A percentile compares a stretch with the other conserved stretches of the same genome.
Evolutionary conservation across 768 basidiomycete species (phyloP).

Genomic region (Suillus occidentalis): DNA sequence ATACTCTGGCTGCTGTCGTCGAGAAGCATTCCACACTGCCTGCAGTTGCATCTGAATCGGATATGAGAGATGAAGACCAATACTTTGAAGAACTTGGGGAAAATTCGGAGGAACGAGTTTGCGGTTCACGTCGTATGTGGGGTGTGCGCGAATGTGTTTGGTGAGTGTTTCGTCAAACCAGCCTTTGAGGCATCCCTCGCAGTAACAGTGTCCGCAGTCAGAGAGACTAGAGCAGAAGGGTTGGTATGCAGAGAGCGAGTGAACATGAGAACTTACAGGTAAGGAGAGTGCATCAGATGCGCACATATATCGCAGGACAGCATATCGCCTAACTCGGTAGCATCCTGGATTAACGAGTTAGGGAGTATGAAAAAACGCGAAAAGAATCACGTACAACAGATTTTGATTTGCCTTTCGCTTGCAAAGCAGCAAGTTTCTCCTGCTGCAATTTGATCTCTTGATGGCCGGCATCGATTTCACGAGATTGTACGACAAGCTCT

Average conservation of each 20-base stretch:
- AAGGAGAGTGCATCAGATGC: slow-evolving; percentile 63
- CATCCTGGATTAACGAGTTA: slow-evolving; percentile 32
- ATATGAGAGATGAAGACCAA: slow-evolving; percentile 7
- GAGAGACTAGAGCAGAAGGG: slow-evolving; percentile 43
- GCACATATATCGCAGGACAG: slow-evolving; percentile 67
- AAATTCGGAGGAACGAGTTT: slow-evolving; percentile 19
- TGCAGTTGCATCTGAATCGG: slow-evolving; percentile 20
- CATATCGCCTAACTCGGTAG: slow-evolving; percentile 50
- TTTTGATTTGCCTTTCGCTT: not conserved
- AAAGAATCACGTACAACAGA: not conserved
- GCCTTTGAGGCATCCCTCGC: slow-evolving; percentile 57
- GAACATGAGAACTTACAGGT: slow-evolving; percentile 45
- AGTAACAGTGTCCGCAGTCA: slow-evolving; percentile 72
- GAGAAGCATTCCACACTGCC: slow-evolving; percentile 20
- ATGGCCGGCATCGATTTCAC: not conserved
- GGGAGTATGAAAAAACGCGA: not conserved
- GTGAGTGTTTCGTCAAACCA: slow-evolving; percentile 50
- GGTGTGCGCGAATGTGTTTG: slow-evolving; percentile 49
- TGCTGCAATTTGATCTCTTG: not conserved
- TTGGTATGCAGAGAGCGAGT: slow-evolving; percentile 3
- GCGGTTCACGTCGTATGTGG: slow-evolving; percentile 41
- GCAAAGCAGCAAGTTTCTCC: not conserved
- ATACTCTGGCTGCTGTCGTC: slow-evolving; percentile 47
- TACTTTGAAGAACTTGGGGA: slow-evolving; percentile 15
- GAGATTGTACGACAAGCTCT: slow-evolving; percentile 2